phyloP scores from a whole-genome alignment of 148 eudicot genomes.

The Agrostemma githago region DNA sequence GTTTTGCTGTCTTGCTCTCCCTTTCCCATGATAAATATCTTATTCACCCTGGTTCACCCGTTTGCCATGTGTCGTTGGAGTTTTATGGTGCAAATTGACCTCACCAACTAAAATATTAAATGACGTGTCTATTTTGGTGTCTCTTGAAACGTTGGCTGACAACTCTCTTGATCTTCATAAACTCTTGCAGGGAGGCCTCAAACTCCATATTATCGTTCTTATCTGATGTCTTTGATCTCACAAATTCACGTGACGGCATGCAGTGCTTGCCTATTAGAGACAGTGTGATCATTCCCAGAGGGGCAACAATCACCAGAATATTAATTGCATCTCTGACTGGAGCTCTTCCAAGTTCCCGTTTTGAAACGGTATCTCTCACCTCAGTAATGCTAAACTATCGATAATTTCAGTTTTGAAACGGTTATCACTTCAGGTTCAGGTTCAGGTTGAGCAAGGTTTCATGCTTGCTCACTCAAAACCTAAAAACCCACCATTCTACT shows the following conservation, averaged over 20 bases:
- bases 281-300: conserved; percentile 75
- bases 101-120: not conserved
- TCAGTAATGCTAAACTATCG: not conserved
- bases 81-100: not conserved
- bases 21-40: not conserved
- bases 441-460: not conserved
- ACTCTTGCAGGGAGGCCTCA: conserved; percentile 91
- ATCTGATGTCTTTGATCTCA: conserved; percentile 83
- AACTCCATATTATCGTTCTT: conserved; percentile 86
- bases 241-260: conserved; percentile 53
- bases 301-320: conserved; percentile 70
- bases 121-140: not conserved
- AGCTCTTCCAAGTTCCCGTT: conserved; percentile 91
- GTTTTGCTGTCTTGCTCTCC: conserved; percentile 1
- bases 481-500: not conserved
- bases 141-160: not conserved
- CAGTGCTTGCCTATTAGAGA: conserved; percentile 63
- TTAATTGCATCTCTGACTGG: conserved; percentile 83
- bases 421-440: not conserved
- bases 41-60: too few species aligned
- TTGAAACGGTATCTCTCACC: conserved; percentile 54
- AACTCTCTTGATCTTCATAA: not conserved
- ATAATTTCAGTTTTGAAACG: not conserved
- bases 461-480: not conserved
- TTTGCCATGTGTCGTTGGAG: not conserved